Conservation (phyloP, 805 yeast genomes). For the Cyberlindnera veronae region DNA sequence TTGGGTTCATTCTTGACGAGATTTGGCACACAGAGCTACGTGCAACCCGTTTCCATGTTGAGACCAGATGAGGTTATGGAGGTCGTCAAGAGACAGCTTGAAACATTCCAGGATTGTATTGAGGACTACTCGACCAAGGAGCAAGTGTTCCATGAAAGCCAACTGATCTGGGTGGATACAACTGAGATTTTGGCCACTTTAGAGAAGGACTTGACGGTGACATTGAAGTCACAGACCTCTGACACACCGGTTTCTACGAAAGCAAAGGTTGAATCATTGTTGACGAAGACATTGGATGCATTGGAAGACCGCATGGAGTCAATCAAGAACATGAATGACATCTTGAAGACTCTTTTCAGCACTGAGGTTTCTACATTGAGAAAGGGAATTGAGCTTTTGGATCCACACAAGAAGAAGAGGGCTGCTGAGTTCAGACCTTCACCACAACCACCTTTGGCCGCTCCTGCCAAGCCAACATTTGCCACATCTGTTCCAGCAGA, state of each 20-base stretch:
- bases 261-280: conserved; percentile 7
- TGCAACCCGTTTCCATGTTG: conserved; percentile 4
- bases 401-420: conserved; percentile 10
- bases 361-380: conserved; percentile 20
- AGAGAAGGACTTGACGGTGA: conserved; percentile 21
- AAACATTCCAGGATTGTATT: conserved; percentile 17
- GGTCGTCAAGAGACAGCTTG: conserved; percentile 21
- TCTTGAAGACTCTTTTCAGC: conserved; percentile 13
- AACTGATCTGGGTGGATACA: conserved; percentile 21
- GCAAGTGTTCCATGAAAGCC: conserved; percentile 15
- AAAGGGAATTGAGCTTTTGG: conserved; percentile 17
- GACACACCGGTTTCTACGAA: conserved; percentile 7
- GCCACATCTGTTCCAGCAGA: conserved; percentile 6
- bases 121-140: conserved; percentile 11
- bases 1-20: conserved; percentile 18
- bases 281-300: conserved; percentile 7
- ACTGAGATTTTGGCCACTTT: conserved; percentile 17
- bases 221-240: conserved; percentile 9
- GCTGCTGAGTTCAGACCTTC: conserved; percentile 7
- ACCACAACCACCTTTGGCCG: conserved; percentile 9
- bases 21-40: conserved; percentile 12
- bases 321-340: conserved; percentile 11
- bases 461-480: conserved; percentile 6
- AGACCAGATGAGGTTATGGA: conserved; percentile 17
- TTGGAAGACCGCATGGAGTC: conserved; percentile 11